Evolutionary conservation across 805 yeast genomes (phyloP), one percentile per base, ranked within the genome.

Genomic region (Candida maesae): DNA sequence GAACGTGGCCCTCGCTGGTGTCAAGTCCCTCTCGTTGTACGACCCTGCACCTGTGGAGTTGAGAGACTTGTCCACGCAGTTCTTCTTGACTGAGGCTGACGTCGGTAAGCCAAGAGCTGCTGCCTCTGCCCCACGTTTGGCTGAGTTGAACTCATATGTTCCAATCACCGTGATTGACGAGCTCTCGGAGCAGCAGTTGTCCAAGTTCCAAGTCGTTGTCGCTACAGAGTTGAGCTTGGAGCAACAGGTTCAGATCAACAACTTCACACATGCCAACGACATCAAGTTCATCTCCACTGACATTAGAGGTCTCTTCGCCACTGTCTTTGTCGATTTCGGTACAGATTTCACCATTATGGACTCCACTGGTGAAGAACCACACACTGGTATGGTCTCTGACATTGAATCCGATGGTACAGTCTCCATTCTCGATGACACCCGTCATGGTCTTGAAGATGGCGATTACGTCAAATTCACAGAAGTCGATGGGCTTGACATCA

Each of bases 1-100:
- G 67, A 93, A 93, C 64, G 88, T 93, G 41, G 95, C 96, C 0
- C 72, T 93, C 28, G 99, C 99, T 3, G 99, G 99, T 57, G 99
- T 93, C 54, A 93, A 93, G 68, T 82, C 95, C 8, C 68, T 93
- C 53, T 71, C 95, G 7, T 64, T 93, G 24, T 87, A 82, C 61
- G 99, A 93, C 59, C 95, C 95, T 11, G 70, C 68, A 15, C 74
- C 79, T 1, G 83, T 84, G 16, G 63, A 70, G 40, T 50, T 88
- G 33, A 72, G 65, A 38, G 98, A 93, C 62, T 72, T 93, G 43
- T 85, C 96, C 2, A 73, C 95, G 11, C 99, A 91, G 61, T 93
- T 89, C 68, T 93, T 89, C 63, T 70, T 93, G 35, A 50, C 74
- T 6, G 81, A 76, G 44, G 55, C 55, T 1, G 96, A 91, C 55